Percentiles rank a stretch among this genome's conserved stretches.
Conservation (phyloP, 139 green algal species). For the Zygnema circumcarinatum region DNA sequence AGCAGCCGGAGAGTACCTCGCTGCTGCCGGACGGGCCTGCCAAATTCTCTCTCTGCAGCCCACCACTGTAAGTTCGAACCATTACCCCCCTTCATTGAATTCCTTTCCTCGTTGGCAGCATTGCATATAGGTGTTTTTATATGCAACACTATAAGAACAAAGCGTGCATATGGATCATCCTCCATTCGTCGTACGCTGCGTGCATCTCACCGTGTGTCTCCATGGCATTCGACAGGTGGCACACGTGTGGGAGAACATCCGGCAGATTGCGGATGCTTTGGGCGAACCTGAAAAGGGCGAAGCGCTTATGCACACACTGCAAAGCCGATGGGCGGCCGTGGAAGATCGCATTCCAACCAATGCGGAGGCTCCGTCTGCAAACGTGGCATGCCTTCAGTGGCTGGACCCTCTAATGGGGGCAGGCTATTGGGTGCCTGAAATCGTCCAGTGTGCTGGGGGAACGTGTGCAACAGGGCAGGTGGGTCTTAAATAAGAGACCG, state of each 20-base stretch:
- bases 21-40: slow-evolving; percentile 6
- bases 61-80: slow-evolving; percentile 1
- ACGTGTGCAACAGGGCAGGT: slow-evolving; percentile 24
- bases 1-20: slow-evolving; percentile 24
- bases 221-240: slow-evolving; percentile 8
- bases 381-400: slow-evolving; percentile 57
- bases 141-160: too few relatives aligned
- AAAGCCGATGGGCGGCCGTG: slow-evolving; percentile 22
- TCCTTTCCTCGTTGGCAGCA: not conserved
- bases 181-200: too few relatives aligned
- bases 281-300: slow-evolving; percentile 39
- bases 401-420: slow-evolving; percentile 56
- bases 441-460: slow-evolving; percentile 46
- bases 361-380: not conserved
- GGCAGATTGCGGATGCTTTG: slow-evolving; percentile 41
- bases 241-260: slow-evolving; percentile 59
- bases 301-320: slow-evolving; percentile 18
- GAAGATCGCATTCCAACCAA: slow-evolving; percentile 9
- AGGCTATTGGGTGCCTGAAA: slow-evolving; percentile 61
- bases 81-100: not conserved
- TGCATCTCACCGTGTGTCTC: too few relatives aligned
- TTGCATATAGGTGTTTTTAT: not conserved
- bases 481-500: not conserved
- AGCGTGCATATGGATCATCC: too few relatives aligned
- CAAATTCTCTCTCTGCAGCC: slow-evolving; percentile 48